phyloP scores from a whole-genome alignment of 208 protist genomes.

The Acanthamoeba quina region DNA sequence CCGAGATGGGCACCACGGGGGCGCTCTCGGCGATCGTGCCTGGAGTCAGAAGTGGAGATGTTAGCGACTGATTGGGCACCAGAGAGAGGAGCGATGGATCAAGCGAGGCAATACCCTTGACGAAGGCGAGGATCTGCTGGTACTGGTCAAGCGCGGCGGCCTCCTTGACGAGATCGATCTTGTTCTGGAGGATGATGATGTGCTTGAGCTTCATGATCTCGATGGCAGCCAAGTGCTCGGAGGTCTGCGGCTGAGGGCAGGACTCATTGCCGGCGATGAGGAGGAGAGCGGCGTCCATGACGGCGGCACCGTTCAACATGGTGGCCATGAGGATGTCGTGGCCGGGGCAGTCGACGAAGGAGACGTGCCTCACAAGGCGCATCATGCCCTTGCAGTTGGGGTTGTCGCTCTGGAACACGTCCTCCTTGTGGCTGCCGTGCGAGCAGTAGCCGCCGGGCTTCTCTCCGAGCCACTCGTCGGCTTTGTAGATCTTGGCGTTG shows the following conservation, averaged over 20 bases:
- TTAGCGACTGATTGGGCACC: background rate
- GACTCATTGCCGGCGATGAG: conserved; percentile 99
- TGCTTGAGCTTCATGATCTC: conserved; percentile 99
- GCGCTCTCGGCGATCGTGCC: conserved; percentile 95
- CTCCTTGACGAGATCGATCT: conserved; percentile 99
- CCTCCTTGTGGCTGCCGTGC: conserved; percentile 93
- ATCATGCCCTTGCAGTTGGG: conserved; percentile 84
- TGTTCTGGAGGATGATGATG: conserved; percentile 99
- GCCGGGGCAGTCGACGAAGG: conserved; percentile 99
- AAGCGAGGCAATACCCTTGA: conserved; percentile 80
- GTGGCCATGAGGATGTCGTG: conserved; percentile 99
- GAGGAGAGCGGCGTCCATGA: conserved; percentile 99
- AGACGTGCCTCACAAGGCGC: conserved; percentile 94
- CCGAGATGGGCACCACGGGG: conserved; percentile 99
- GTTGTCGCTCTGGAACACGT: conserved; percentile 86
- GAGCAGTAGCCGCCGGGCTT: conserved; percentile 96
- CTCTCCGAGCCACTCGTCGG: conserved; percentile 90
- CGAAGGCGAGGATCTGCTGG: conserved; percentile 94
- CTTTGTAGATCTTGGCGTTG: conserved; percentile 98
- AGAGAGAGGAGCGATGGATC: conserved; percentile 19
- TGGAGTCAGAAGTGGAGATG: conserved; percentile 27
- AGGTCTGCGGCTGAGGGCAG: conserved; percentile 94
- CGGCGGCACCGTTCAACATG: conserved; percentile 99
- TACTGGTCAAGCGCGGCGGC: conserved; percentile 96
- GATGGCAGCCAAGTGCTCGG: conserved; percentile 99